A percentile compares a stretch with the other conserved stretches of the same genome.
Evolutionary conservation across 1,284 basidiomycete species (phyloP).

Genomic region (Microbotryomycetes sp.): DNA sequence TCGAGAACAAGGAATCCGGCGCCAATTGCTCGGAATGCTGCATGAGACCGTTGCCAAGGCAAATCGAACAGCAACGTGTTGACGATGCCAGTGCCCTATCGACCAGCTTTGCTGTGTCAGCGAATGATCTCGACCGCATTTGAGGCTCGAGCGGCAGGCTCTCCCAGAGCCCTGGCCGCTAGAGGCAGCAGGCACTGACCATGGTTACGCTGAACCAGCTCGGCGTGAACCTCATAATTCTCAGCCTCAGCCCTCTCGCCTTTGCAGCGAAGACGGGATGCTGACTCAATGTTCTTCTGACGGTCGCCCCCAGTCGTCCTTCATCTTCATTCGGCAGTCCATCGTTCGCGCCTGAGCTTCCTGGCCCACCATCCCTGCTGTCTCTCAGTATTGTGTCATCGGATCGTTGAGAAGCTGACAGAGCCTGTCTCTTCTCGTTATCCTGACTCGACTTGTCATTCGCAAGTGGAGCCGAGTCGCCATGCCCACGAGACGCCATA

Average conservation of each 20-base stretch:
- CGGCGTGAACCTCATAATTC: slow-evolving; percentile 23
- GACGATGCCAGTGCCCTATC: slow-evolving; percentile 37
- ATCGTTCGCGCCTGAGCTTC: too few species aligned
- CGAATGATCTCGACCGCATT: not conserved
- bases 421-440: too few species aligned
- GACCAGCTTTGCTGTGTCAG: too few species aligned
- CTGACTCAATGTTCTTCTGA: not conserved
- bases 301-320: not conserved
- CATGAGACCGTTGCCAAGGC: slow-evolving; percentile 32
- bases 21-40: slow-evolving; percentile 35
- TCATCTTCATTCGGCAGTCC: not conserved
- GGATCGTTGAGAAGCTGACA: too few species aligned
- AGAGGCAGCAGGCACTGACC: slow-evolving; percentile 3
- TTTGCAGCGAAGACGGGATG: slow-evolving; percentile 26
- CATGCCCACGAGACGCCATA: too few species aligned
- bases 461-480: too few species aligned
- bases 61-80: slow-evolving; percentile 34
- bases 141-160: not conserved
- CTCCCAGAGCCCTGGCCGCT: too few species aligned
- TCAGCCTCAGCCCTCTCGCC: slow-evolving; percentile 18
- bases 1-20: slow-evolving; percentile 33
- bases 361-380: too few species aligned
- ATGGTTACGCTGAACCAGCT: slow-evolving; percentile 35
- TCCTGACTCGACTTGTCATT: too few species aligned
- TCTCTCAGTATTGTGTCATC: too few species aligned